These are phyloP conservation scores for Luffa acutangula DNA, from an alignment of 306 rosid genomes.

Conservation along the genomic window DNA sequence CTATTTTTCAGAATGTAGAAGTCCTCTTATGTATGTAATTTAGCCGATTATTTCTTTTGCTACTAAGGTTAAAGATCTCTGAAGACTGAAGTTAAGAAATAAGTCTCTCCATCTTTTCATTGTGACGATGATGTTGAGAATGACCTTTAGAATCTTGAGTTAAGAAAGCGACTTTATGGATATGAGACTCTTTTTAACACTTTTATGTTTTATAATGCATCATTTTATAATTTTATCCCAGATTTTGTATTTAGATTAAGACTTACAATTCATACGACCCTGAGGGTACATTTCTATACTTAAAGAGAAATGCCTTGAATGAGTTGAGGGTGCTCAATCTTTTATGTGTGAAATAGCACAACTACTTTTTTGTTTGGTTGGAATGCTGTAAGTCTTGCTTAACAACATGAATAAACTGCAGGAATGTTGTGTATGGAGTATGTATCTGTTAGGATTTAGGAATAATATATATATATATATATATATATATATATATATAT, in stretches of 20 bases:
- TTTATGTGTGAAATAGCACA: background rate
- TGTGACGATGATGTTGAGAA: background rate
- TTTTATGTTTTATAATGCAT: background rate
- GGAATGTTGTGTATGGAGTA: background rate
- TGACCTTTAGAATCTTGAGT: background rate
- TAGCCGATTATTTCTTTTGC: background rate
- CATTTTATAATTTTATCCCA: background rate
- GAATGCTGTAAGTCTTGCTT: background rate
- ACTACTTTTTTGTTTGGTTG: background rate
- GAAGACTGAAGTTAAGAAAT: background rate
- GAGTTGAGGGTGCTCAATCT: background rate
- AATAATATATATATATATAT: background rate
- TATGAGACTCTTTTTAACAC: background rate
- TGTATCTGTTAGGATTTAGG: background rate
- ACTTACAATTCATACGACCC: background rate
- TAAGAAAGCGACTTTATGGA: background rate
- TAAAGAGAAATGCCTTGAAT: background rate
- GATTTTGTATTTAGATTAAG: background rate
- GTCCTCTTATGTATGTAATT: background rate
- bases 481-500: background rate
- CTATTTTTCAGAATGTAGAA: background rate
- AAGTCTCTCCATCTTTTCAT: background rate
- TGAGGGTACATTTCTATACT: background rate
- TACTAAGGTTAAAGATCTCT: background rate
- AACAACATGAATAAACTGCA: background rate